Evolutionary conservation across 2,329 filamentous ascomycete genomes (phyloP), one percentile per base, ranked within the genome.

Genomic region (Gyromitra esculenta): DNA sequence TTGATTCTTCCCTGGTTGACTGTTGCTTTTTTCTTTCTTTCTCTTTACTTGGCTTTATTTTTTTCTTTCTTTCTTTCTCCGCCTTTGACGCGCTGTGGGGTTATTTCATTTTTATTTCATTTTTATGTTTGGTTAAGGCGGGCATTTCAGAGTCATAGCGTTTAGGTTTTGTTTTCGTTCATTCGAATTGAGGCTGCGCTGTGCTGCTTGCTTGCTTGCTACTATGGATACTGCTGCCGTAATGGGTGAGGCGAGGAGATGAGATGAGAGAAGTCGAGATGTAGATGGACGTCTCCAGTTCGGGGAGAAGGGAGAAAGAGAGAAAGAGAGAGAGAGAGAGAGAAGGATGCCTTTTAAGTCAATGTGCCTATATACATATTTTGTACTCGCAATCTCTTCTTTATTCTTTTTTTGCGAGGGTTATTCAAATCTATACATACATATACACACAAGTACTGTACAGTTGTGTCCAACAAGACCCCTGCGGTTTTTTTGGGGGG

Each of bases 161-260:
- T 71, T 71, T 60, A 48, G 63, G 21, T 48, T 56, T 39, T 25
- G 35, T 54, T 54, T 54, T 25, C 21, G 52, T 35, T 8, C 21
- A 64, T 64, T 71, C 48, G 21, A 63, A 71, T 71, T 71, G 48
- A 43, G 59, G 25, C 57, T 43, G 21, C 35, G 56, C 25, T 31
- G 25, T 3, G 25, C 25, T 31, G 25, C 25, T 37, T 31, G 25
- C 25, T 37, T 66, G 41, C 65, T 67, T 9, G 18, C 13, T 43
- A 50, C 63, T 45, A 52, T 45, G 65, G 65, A 43, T 70, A 5
- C 57, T 62, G 5, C 57, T 56, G 59, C 68, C 45, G 35, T 63
- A n/a, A 21, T 39, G 31, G n/a, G 25, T 43, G 65, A 68, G 65
- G 65, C 4, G 54, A 25, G 37, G 52, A 50, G 60, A 64, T 31